Evolutionary conservation across 805 yeast genomes (phyloP), one percentile per base, ranked within the genome.

Genomic region (Ascoidea asiatica): DNA sequence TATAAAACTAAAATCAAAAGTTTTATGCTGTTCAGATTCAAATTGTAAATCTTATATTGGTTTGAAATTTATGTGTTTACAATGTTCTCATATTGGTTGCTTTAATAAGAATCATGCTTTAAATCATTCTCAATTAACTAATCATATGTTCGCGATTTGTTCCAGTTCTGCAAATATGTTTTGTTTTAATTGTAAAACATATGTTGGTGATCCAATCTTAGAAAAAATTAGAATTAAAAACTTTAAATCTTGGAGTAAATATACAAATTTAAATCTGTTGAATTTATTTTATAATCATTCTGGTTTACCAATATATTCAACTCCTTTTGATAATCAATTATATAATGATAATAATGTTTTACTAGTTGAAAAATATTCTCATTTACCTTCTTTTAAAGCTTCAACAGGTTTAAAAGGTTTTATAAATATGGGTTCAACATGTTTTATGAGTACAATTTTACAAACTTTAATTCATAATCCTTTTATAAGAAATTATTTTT

Each of bases 391-490:
- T 19, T 62, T 56, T 52, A 72, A 71, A 43, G 81, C 89, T 1
- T 67, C 76, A 5, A 72, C 79, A n/a, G 97, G 97, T 0, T 65
- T 92, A 19, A 73, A 83, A 43, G 98, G 98, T 3, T 75, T 92
- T 52, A 79, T 87, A 43, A 90, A 90, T 59, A 77, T 90, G 79
- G 99, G 99, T 0, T 84, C 98, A 0, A 92, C 98, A 0, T 92
- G 99, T 65, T 92, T 87, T 64, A 90, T 92, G 86, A 84, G 95
- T 52, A 82, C 90, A 36, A 77, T 89, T n/a, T 62, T 92, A 38
- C 99, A 92, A 64, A 77, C 94, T 0, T 63, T 90, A 43, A 67
- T 92, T 39, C 98, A 92, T 60, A 92, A 92, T 56, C 97, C 98
- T 5, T 69, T 86, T 46, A 73, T 92, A 39, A 73, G 90, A 47